Base-by-base conservation (phyloP, 2,329 filamentous ascomycete genomes). In the Helotiales sp. region DNA sequence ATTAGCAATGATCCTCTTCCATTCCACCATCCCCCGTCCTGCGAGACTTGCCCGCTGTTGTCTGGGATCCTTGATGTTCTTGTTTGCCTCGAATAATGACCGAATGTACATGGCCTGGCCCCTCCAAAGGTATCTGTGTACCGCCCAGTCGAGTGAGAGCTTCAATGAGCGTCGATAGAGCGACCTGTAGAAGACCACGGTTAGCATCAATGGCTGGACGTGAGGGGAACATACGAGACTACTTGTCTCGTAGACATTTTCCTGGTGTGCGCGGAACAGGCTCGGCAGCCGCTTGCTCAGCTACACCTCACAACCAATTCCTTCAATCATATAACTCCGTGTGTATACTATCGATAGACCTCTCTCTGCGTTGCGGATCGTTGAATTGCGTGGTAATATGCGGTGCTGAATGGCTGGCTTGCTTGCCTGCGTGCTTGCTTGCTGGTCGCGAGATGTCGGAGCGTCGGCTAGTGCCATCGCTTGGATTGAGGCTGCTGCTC, bases 71-170 rank as follows among this genome's bases (percentile, higher is more conserved):
- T 87, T 88, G 68, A 98, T 84, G 78, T 93, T 84, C 78, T 89
- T 92, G 81, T 99, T 98, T 66, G 93, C 93, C 79, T 99, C 96
- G 78, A 98, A 99, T 15, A 98, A 86, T 43, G 91, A 93, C 75
- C 96, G 91, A 76, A 99, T 97, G 80, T 99, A 98, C 71, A 98
- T 84, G 34, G 96, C 96, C 81, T 98, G 96, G 70, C 95, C 94
- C 75, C 96, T 91, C 95, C 96, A 99, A 69, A 97, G 82, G 76
- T 95, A 89, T 73, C 96, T 88, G 79, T 97, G 92, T 70, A 98
- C 93, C 66, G 93, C 89, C 96, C 96, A 99, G 83, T 97, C 93
- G 72, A 98, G 89, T 49, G 96, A 87, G 72, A 97, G 89, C 86
- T 97, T 97, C 78, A 99, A 82, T 28, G 93, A 93, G 74, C 93